Base-by-base conservation (phyloP, 2,329 filamentous ascomycete species). In the Penicillium hordei region DNA sequence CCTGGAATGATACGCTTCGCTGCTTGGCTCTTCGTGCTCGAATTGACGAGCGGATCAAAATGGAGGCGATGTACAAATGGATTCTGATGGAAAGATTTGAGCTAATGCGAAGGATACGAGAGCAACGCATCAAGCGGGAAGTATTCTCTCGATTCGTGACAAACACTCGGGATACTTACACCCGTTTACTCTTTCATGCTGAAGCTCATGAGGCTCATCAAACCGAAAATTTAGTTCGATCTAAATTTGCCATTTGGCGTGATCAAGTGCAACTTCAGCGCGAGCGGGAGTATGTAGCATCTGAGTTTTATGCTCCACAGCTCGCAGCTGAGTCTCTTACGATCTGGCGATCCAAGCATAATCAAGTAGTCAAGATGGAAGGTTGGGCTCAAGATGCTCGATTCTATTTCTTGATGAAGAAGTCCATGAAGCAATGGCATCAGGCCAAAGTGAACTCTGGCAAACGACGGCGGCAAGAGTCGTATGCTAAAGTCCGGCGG, bases 1-100 rank as follows among this genome's bases (percentile, higher is more conserved):
- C 76, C 12, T 89, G 86, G 86, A 88, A 87, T 61, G 83, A 88
- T 64, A 75, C 75, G 17, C 75, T 87, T 17, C 83, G 86, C 19
- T 81, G 78, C 60, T 76, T 81, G 63, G 79, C 80, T 17, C 70
- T 88, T 2, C 74, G 72, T 48, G 74, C 78, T 21, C 80, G 79
- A 15, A 82, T 86, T 48, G 78, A 86, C 60, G 80, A 83, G 60
- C 80, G 85, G 4, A 62, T 86, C 40, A 74, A 83, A 42, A 72
- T 82, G 31, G 80, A 87, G 65, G 72, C 76, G 7, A 74, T 88
- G 60, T 86, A 86, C 69, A 85, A 79, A 69, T 88, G 85, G 85
- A 78, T 83, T n/a, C 66, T 88, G 31, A 79, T 81, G 34, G 79
- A 78, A 53, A 70, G 79, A 59, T 75, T 67, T 46, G 68, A 70